Conservation (phyloP, 2,329 filamentous ascomycete genomes). For the Diaporthe nobilis region DNA sequence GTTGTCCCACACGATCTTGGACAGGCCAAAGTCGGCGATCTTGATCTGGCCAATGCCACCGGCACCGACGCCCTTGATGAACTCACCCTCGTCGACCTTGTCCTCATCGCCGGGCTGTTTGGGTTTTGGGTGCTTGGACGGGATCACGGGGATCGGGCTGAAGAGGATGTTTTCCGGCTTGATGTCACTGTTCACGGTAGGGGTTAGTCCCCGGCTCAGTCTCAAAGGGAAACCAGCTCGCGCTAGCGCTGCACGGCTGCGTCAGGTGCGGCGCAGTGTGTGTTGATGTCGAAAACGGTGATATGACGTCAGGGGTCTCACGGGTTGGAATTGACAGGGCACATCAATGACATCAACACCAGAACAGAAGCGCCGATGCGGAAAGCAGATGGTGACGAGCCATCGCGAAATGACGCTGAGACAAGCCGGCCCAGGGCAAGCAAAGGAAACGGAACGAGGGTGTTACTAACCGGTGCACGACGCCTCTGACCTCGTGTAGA, state of each 20-base stretch:
- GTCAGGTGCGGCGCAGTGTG: not conserved
- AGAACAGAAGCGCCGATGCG: not conserved
- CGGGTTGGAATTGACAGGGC: conserved; percentile 33
- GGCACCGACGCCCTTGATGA: conserved; percentile 82
- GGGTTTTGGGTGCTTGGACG: conserved; percentile 84
- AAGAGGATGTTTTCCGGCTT: conserved; percentile 98
- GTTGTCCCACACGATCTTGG: conserved; percentile 98
- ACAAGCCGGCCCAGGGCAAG: not conserved
- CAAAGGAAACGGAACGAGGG: not conserved
- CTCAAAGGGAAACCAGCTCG: not conserved
- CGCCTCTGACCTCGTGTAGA: conserved; percentile 92
- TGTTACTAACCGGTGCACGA: conserved; percentile 89
- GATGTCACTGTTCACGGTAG: conserved; percentile 78
- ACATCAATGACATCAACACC: conserved; percentile 36
- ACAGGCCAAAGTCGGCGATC: conserved; percentile 97
- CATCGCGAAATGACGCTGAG: conserved; percentile 1
- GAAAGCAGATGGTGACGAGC: not conserved
- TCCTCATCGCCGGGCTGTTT: conserved; percentile 92
- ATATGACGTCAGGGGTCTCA: conserved; percentile 49
- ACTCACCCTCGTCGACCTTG: conserved; percentile 97
- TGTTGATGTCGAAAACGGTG: conserved; percentile 36
- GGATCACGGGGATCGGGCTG: conserved; percentile 85
- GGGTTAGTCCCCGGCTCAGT: not conserved
- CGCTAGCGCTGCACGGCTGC: conserved; percentile 14
- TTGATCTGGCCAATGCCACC: conserved; percentile 97